A percentile compares a stretch with the other conserved stretches of the same genome.
Conservation (phyloP, 1,139 yeast genomes). For the Suhomyces guaymorum region DNA sequence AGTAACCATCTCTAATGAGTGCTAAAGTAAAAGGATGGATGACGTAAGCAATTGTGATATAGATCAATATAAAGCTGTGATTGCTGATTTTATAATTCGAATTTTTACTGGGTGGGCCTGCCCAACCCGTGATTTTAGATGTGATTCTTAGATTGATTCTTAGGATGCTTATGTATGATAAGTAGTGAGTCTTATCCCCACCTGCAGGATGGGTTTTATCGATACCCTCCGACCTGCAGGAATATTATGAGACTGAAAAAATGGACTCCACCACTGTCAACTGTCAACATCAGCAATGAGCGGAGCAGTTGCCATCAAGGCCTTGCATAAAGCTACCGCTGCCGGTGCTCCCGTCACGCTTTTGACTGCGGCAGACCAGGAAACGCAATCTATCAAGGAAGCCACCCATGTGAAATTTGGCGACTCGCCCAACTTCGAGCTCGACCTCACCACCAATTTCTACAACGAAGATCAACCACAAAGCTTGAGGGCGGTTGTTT, state of each 20-base stretch:
- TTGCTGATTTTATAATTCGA: too few species aligned
- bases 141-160: too few species aligned
- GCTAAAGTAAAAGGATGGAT: not conserved
- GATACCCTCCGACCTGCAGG: constrained; percentile 9
- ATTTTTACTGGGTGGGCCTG: too few species aligned
- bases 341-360: constrained; percentile 28
- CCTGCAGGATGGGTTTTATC: too few species aligned
- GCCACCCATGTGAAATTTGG: constrained; percentile 41
- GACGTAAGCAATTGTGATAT: too few species aligned
- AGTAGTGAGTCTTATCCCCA: too few species aligned
- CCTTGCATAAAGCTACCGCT: constrained; percentile 24
- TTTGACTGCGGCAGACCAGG: constrained; percentile 20
- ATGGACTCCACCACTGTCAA: constrained; percentile 2
- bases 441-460: constrained; percentile 58
- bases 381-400: constrained; percentile 30
- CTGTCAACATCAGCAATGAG: constrained; percentile 11
- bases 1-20: not conserved
- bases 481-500: constrained; percentile 63
- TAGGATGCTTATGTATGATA: too few species aligned
- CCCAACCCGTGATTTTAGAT: too few species aligned
- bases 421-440: constrained; percentile 22
- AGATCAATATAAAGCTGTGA: too few species aligned
- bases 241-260: constrained; percentile 7
- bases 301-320: constrained; percentile 15
- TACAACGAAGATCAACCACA: constrained; percentile 52